Base-by-base conservation (phyloP, 2,329 filamentous ascomycete species). In the Helotiales sp. region DNA sequence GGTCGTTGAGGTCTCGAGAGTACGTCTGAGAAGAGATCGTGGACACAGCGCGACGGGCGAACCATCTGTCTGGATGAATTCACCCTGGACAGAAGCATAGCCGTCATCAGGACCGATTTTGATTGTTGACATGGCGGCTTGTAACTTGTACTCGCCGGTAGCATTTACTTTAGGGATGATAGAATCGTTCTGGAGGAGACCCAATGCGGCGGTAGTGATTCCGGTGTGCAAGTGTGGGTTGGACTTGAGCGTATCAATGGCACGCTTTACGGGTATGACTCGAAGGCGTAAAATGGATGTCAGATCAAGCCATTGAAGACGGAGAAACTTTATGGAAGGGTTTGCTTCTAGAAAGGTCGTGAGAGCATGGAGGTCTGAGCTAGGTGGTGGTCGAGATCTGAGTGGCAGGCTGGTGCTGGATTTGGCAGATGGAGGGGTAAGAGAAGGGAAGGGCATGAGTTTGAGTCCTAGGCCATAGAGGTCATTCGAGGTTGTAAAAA, bases 401-500 rank as follows among this genome's bases (percentile, higher is more conserved):
- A 55, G 15, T 32, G 61, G 47, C 11, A 63, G 45, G 3, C 26
- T 32, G 30, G 62, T 37, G 57, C 52, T 1, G 30, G 34, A 24
- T 22, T 24, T 49, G 47, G 73, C 72, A 69, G 73, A 73, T 17
- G 75, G 61, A 28, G 74, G 40, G 67, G 28, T 26, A 20, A 17
- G 26, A 2, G 20, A 17, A 1, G 59, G 22, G 17, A 71, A 43
- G 1, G 66, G 64, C 0, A 61, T 69, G 15, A 85, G 77, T 37
- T 78, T 75, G 20, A 88, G 79, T 0, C 82, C 79, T 1, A 96
- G 83, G 13, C 85, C 81, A 75, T 96, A 96, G 0, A 96, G 80
- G n/a, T 82, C 80, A 74, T 94, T 95, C 0, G 92, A 87, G 71
- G 93, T 96, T 69, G 87, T 83, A 80, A 94, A 96, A 8, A 96